Conservation (phyloP, 768 basidiomycete species). For the Boletus vinaceobasis region DNA sequence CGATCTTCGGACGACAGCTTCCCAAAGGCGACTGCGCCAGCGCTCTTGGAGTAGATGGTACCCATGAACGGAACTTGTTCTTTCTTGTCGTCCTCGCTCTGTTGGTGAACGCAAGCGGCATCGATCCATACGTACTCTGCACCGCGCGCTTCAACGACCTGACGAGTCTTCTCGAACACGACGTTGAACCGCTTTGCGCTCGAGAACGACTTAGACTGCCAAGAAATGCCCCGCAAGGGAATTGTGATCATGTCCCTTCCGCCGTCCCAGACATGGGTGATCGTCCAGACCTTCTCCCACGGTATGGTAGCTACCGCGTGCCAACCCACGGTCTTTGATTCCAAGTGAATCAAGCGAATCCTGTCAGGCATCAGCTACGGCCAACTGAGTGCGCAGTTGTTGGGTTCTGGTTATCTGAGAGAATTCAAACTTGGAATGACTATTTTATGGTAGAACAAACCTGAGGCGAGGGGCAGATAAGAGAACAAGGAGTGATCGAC, state of each 20-base stretch:
- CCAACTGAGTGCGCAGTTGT: too few relatives aligned
- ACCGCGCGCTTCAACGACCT: not conserved
- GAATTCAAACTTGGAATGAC: too few relatives aligned
- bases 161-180: not conserved
- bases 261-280: conserved; percentile 11
- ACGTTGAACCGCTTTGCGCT: conserved; percentile 2
- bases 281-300: conserved; percentile 9
- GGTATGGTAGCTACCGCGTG: not conserved
- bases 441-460: too few relatives aligned
- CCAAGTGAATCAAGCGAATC: conserved; percentile 4
- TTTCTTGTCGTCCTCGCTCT: not conserved
- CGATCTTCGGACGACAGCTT: not conserved
- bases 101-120: conserved; percentile 8
- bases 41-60: conserved; percentile 4
- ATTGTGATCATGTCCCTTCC: not conserved
- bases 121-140: conserved; percentile 11
- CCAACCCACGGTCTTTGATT: not conserved
- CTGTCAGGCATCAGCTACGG: not conserved
- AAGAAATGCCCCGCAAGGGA: not conserved
- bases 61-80: conserved; percentile 7
- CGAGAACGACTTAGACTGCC: conserved; percentile 2
- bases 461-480: too few relatives aligned
- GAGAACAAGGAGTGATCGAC: too few relatives aligned
- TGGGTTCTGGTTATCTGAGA: too few relatives aligned
- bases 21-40: conserved; percentile 11